Evolutionary conservation across 768 basidiomycete species (phyloP), one percentile per base, ranked within the genome.

Genomic region (Boletus sensibilis): DNA sequence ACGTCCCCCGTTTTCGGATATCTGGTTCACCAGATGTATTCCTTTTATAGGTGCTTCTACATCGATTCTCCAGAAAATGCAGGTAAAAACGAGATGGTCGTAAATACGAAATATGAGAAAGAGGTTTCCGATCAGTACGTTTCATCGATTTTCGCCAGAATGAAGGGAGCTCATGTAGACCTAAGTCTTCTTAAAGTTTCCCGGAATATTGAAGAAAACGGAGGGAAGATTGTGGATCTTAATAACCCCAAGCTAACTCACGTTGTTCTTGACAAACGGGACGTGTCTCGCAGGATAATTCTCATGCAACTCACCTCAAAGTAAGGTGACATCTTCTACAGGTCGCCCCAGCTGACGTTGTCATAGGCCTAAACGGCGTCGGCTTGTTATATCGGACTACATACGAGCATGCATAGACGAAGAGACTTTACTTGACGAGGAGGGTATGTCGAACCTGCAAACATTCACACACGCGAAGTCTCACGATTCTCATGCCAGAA

Each of bases 181-280:
- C 4, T 2, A 60, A 94, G 93, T 37, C 83, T 94, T 52, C 59
- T 63, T 29, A 68, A 82, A 52, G 59, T 88, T 8, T 72, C 76
- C 13, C 75, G 74, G 52, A 65, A 79, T 11, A 86, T 97, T 53
- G 70, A 61, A 25, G 76, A 81, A 14, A 84, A 92, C 61, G 94
- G 94, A 41, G 95, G 95, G 1, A 79, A 74, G 47, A 64, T 94
- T 9, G 85, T 80, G 12, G 82, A 80, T 52, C 76, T 97, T 4
- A 74, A 81, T 52, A 85, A 97, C 50, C 79, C 87, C 23, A 91
- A 87, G 67, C 75, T 98, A 39, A 96, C 94, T 0, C 95, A 98
- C 69, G 73, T 96, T 43, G 76, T 97, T 40, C 68, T 94, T 51
- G 90, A 94, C 74, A 90, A 90, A 72, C 84, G 88, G 10, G 93